Evolutionary conservation across 106 monocot genomes (phyloP).

Genomic region (Platanthera zijinensis): DNA sequence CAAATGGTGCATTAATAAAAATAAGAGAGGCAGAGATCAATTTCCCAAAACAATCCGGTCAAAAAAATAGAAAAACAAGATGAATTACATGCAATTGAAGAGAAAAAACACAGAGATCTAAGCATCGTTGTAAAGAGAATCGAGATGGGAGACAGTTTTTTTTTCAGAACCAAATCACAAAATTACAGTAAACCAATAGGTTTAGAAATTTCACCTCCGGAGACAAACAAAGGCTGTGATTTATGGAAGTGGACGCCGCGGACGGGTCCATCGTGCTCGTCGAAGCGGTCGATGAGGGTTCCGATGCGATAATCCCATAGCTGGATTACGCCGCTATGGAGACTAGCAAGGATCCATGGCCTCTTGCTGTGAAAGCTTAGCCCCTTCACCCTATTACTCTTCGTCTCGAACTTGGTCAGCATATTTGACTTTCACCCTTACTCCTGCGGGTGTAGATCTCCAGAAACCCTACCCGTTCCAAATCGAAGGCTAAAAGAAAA

Average conservation of each 20-base stretch:
- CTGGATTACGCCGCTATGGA: slow-evolving; percentile 60
- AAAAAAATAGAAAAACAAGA: neutral
- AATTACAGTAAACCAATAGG: neutral
- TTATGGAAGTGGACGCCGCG: slow-evolving; percentile 61
- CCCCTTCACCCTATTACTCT: slow-evolving; percentile 60
- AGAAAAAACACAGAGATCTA: neutral
- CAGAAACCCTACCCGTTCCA: neutral
- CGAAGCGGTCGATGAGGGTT: slow-evolving; percentile 66
- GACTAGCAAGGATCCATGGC: slow-evolving; percentile 66
- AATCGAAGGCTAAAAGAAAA: neutral
- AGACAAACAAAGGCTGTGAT: slow-evolving; percentile 60
- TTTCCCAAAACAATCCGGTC: neutral
- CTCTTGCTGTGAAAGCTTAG: slow-evolving; percentile 59
- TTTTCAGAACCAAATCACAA: slow-evolving; percentile 2
- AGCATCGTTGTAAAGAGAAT: neutral
- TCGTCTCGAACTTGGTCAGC: slow-evolving; percentile 69
- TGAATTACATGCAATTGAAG: neutral
- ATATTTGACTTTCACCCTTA: slow-evolving; percentile 14
- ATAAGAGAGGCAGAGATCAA: neutral
- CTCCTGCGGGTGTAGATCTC: neutral
- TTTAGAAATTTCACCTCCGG: slow-evolving; percentile 42
- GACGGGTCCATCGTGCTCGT: slow-evolving; percentile 64
- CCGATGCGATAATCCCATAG: slow-evolving; percentile 74
- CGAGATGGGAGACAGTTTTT: neutral
- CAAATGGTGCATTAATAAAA: neutral